Evolutionary conservation across 768 basidiomycete species (phyloP).

Genomic region (Collybia mongolica): DNA sequence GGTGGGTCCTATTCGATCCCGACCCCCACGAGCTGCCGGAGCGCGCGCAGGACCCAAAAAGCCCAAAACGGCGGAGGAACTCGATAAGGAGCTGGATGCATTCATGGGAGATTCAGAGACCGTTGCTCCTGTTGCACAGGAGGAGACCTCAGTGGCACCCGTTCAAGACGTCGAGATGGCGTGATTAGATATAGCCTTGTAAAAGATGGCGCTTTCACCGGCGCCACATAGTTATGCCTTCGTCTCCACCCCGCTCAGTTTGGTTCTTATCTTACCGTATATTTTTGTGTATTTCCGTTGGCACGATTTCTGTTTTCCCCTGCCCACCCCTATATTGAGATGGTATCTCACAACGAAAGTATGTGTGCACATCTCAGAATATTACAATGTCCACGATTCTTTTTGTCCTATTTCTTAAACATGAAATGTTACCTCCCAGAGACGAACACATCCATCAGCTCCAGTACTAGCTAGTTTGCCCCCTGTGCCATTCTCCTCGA

Average conservation of each 20-base stretch:
- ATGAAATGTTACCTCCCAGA: constrained; percentile 65
- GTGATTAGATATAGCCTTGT: constrained; percentile 9
- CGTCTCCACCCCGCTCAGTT: not conserved
- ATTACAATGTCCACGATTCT: no score
- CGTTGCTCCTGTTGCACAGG: constrained; percentile 16
- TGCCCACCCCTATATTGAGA: no score
- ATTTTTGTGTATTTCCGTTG: not conserved
- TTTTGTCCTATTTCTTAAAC: constrained; percentile 11
- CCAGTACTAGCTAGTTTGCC: constrained; percentile 69
- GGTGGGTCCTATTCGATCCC: constrained; percentile 49
- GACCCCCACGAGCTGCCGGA: constrained; percentile 30
- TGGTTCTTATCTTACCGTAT: not conserved
- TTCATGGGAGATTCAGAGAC: constrained; percentile 69
- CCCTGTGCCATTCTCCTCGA: constrained; percentile 36
- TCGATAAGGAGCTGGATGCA: constrained; percentile 87
- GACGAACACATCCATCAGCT: constrained; percentile 77
- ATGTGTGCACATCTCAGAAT: no score
- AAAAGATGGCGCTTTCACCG: no score
- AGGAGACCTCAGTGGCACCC: constrained; percentile 12
- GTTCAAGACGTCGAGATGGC: constrained; percentile 57
- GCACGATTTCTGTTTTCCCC: not conserved
- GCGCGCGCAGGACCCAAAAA: constrained; percentile 37
- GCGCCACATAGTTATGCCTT: not conserved
- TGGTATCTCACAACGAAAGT: no score
- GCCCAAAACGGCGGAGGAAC: constrained; percentile 74